Evolutionary conservation across 2,329 filamentous ascomycete genomes (phyloP).

Genomic region (Talaromyces sp.): DNA sequence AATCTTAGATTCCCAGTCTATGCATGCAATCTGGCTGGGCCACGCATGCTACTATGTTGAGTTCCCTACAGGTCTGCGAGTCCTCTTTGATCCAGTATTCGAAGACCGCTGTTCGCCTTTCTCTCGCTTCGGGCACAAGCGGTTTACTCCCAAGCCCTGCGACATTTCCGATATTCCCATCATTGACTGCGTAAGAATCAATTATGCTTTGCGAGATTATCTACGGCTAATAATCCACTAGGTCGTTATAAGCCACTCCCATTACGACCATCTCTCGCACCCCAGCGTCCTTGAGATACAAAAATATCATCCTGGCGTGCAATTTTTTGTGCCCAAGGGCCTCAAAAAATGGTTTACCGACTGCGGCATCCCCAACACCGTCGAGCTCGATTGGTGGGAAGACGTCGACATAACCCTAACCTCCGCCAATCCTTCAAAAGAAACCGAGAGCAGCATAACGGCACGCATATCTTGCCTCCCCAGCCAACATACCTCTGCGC

Average conservation of each 20-base stretch:
- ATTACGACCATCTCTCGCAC: constrained; percentile 18
- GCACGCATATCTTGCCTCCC: constrained; percentile 15
- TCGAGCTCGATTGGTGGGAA: constrained; percentile 20
- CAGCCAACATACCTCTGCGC: constrained; percentile 16
- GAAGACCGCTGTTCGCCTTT: constrained; percentile 75
- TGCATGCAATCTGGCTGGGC: constrained; percentile 79
- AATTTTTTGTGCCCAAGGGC: constrained; percentile 17
- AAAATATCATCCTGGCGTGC: constrained; percentile 13
- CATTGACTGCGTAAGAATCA: constrained; percentile 15
- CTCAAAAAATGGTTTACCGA: constrained; percentile 18
- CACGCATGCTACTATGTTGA: constrained; percentile 87
- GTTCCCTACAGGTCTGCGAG: constrained; percentile 73
- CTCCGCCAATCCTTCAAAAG: background rate
- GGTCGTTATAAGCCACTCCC: constrained; percentile 19
- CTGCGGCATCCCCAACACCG: constrained; percentile 14
- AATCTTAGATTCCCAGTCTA: constrained; percentile 8
- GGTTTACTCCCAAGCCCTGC: constrained; percentile 17
- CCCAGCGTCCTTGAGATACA: constrained; percentile 17
- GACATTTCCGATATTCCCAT: constrained; percentile 16
- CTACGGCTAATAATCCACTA: background rate
- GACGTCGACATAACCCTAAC: constrained; percentile 13
- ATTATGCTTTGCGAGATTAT: background rate
- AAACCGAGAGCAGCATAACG: constrained; percentile 2
- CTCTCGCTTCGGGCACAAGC: constrained; percentile 40
- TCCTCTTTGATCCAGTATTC: constrained; percentile 86